phyloP scores from a whole-genome alignment of 805 yeast species.

The Martiniozyma abietophila region DNA sequence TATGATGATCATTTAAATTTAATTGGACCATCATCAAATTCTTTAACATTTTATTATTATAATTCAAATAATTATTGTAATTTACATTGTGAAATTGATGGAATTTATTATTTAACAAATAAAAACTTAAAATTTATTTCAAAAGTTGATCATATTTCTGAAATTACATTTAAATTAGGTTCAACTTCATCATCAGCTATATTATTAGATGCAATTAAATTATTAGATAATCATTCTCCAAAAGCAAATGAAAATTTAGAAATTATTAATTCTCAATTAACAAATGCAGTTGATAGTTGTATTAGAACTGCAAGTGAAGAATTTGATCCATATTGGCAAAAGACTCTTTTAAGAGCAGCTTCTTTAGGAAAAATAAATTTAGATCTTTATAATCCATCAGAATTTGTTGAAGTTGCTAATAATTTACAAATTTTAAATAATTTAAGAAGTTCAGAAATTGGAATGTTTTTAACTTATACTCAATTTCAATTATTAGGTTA shows the following conservation, averaged over 20 bases:
- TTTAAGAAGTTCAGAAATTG: constrained; percentile 55
- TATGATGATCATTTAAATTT: constrained; percentile 54
- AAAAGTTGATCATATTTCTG: constrained; percentile 48
- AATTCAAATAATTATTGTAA: constrained; percentile 33
- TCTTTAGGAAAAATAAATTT: constrained; percentile 71
- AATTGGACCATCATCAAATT: constrained; percentile 60
- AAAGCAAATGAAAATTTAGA: constrained; percentile 71
- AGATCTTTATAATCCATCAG: constrained; percentile 46
- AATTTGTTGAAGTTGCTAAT: constrained; percentile 55
- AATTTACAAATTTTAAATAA: constrained; percentile 60
- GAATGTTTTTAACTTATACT: constrained; percentile 53
- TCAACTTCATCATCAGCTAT: constrained; percentile 79
- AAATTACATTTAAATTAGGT: constrained; percentile 69
- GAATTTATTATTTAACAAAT: constrained; percentile 55
- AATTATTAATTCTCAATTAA: constrained; percentile 38
- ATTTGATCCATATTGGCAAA: constrained; percentile 72
- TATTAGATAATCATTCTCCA: constrained; percentile 59
- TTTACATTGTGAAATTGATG: constrained; percentile 53
- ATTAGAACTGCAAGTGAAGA: constrained; percentile 70
- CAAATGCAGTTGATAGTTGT: constrained; percentile 60
- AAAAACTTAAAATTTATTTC: constrained; percentile 52
- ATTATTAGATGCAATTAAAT: constrained; percentile 65
- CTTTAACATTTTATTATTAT: constrained; percentile 48
- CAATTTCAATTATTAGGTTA: constrained; percentile 47
- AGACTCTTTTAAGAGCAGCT: constrained; percentile 69